Base-by-base conservation (phyloP, 148 eudicot species). In the Linanthus parryae region DNA sequence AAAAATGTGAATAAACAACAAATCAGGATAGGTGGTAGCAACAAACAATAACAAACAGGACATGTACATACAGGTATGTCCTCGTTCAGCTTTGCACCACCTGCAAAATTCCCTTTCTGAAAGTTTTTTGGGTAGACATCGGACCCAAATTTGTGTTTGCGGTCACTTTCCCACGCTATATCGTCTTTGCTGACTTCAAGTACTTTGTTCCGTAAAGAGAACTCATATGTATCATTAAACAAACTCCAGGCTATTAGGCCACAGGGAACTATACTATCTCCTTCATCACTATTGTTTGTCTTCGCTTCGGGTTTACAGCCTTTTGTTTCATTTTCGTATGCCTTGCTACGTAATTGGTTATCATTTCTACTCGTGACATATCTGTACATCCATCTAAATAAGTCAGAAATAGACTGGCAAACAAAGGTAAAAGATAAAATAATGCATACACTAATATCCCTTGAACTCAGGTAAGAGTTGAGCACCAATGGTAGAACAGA, bases 241-340 rank as follows among this genome's bases (percentile, higher is more conserved):
- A 87, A 48, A 63, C 99, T 92, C 99, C 99, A 92, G 18, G 99
- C 96, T 45, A 92, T 73, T 1, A 83, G 72, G 23, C 96, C 94
- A 57, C 98, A 92, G 4, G 98, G 98, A 54, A 92, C 85, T 8
- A 92, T 74, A n/a, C n/a, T n/a, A 47, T 10, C 69, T 17, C 84
- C 71, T 26, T 49, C 40, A 54, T 8, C 20, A 22, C 35, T 38
- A 17, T 31, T 25, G 16, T 21, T 23, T 4, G 37, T 17, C 21
- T 19, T 33, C 31, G 67, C 66, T 66, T 70, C 78, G 21, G 95
- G 90, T 8, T 57, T 67, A 53, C 95, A 86, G 17, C 44, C 65
- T 0, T 11, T 34, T 34, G 66, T 56, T 6, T 47, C 56, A 31
- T 23, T 28, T 52, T 68, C 84, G 7, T 44, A 22, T 11, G 37